Percentiles rank a stretch among this genome's conserved stretches.
Conservation (phyloP, 371 early-diverging fungal species). For the Mortierella sp. region DNA sequence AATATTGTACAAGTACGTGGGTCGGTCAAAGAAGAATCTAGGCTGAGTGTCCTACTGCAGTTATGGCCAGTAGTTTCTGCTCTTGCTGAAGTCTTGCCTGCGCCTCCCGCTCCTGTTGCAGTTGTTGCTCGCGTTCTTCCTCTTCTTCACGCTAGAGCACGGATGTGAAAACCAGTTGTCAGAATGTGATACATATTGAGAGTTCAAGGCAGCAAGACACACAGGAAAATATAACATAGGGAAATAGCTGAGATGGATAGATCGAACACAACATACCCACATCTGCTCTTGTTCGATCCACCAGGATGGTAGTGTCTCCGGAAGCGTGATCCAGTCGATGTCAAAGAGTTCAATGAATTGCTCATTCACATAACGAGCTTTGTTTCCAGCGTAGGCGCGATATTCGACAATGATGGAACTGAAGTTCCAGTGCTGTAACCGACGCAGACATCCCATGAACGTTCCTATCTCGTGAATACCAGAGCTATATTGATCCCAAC, state of each 20-base stretch:
- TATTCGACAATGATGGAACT: conserved; percentile 96
- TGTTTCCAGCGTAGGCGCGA: conserved; percentile 89
- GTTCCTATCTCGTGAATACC: conserved; percentile 86
- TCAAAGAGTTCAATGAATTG: conserved; percentile 97
- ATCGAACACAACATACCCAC: conserved; percentile 52
- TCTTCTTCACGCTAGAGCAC: background rate
- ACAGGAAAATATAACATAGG: background rate
- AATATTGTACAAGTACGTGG: too few relatives aligned
- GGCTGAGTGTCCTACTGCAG: background rate
- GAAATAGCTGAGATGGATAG: background rate
- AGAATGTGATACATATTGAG: background rate
- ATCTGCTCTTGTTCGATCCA: conserved; percentile 74
- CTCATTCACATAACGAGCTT: conserved; percentile 88
- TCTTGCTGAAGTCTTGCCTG: background rate
- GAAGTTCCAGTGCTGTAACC: conserved; percentile 95
- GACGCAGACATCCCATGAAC: conserved; percentile 93
- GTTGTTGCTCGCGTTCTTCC: background rate
- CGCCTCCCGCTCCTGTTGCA: background rate
- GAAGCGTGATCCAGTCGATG: conserved; percentile 88
- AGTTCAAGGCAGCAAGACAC: too few relatives aligned
- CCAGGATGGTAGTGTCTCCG: conserved; percentile 82
- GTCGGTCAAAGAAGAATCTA: too few relatives aligned
- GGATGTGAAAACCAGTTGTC: background rate
- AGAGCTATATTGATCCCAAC: conserved; percentile 60
- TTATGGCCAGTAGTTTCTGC: background rate